A percentile compares a stretch with the other conserved stretches of the same genome.
Evolutionary conservation across 2,329 filamentous ascomycete genomes (phyloP).

Genomic region (Colletotrichum horii): DNA sequence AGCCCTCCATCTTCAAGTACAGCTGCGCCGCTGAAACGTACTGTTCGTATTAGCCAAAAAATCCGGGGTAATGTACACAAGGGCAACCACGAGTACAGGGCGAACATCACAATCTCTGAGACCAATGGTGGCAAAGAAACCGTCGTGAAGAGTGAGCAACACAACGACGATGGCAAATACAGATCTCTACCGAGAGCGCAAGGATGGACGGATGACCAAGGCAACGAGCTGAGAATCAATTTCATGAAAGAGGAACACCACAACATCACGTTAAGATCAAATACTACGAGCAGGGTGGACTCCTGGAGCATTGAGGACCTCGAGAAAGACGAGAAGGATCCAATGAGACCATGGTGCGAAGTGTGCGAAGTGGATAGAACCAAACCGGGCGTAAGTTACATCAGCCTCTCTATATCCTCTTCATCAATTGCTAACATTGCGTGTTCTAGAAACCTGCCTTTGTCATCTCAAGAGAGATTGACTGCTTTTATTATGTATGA

Average conservation of each 20-base stretch:
- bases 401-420: neutral
- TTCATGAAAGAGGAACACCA: accelerated
- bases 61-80: neutral
- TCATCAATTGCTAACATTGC: neutral
- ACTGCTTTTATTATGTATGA: neutral
- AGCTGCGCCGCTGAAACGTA: neutral
- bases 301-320: neutral
- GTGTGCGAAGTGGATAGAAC: neutral
- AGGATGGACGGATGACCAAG: neutral
- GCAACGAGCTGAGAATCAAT: neutral
- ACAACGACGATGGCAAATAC: neutral
- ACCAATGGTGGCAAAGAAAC: neutral
- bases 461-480: neutral
- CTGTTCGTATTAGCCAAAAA: neutral
- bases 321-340: neutral
- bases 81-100: neutral
- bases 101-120: neutral
- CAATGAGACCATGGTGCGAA: neutral
- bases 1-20: accelerated
- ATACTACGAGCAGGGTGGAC: neutral
- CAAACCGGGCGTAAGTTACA: neutral
- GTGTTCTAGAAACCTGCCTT: neutral
- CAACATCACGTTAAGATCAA: neutral
- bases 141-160: neutral
- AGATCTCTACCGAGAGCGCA: neutral